Percentiles rank a stretch among this genome's conserved stretches.
phyloP scores from a whole-genome alignment of 306 rosid species.

The Inga laurina region DNA sequence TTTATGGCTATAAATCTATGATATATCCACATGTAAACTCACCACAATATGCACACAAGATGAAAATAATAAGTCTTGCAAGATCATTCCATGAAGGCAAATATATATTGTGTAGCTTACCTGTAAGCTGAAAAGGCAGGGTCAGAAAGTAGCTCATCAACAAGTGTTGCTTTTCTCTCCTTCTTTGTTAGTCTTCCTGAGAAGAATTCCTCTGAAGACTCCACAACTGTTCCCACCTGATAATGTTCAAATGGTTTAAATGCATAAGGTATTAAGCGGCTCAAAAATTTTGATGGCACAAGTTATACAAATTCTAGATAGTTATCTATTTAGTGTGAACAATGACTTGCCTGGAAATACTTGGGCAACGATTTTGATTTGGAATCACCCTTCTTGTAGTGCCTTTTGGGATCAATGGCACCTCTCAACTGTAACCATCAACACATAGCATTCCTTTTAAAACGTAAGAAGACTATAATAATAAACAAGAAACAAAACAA shows the following conservation, averaged over 20 bases:
- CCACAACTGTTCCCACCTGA: constrained; percentile 86
- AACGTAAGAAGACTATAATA: not conserved
- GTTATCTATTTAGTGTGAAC: not conserved
- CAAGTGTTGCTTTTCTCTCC: constrained; percentile 77
- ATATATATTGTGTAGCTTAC: constrained; percentile 28
- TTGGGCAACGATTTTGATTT: constrained; percentile 59
- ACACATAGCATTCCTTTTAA: constrained; percentile 11
- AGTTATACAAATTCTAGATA: not conserved
- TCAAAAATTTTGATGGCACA: constrained; percentile 7
- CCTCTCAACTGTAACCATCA: constrained; percentile 60
- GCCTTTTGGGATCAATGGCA: constrained; percentile 85
- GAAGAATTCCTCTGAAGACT: constrained; percentile 68
- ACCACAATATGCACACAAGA: not conserved
- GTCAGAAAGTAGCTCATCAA: constrained; percentile 67
- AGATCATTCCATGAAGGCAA: not conserved
- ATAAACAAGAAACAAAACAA: not conserved
- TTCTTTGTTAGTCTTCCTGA: constrained; percentile 75
- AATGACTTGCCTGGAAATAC: constrained; percentile 77
- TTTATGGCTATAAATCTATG: not conserved
- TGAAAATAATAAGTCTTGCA: not conserved
- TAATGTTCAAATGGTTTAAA: constrained; percentile 13
- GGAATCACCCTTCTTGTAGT: constrained; percentile 79
- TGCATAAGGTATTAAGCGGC: not conserved
- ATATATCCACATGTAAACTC: not conserved
- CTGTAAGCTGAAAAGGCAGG: constrained; percentile 49